Conservation (phyloP, 805 yeast species). For the Ogataea trehaloabstinens region DNA sequence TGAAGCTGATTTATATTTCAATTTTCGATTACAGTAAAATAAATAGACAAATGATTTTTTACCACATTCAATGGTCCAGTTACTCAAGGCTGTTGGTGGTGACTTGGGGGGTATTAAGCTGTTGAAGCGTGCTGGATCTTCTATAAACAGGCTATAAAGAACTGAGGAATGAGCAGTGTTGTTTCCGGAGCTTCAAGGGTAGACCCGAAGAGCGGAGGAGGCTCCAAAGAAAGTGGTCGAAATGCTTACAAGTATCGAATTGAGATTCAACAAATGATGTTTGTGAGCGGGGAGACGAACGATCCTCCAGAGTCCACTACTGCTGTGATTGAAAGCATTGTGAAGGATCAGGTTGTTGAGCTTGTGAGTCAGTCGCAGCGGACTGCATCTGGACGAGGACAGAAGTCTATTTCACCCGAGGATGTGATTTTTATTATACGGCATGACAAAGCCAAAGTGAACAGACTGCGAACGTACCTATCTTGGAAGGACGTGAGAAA, state of each 20-base stretch:
- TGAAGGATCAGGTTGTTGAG: constrained; percentile 90
- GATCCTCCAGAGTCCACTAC: constrained; percentile 94
- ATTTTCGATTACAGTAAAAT: too few relatives aligned
- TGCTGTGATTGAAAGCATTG: constrained; percentile 91
- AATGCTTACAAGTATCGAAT: constrained; percentile 73
- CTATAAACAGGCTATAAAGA: too few relatives aligned
- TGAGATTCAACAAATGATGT: constrained; percentile 99
- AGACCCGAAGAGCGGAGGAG: too few relatives aligned
- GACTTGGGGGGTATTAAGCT: too few relatives aligned
- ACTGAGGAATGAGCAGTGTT: too few relatives aligned
- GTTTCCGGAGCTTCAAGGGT: too few relatives aligned
- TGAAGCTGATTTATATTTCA: too few relatives aligned
- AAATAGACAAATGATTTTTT: too few relatives aligned
- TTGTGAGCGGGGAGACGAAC: constrained; percentile 91
- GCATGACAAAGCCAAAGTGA: constrained; percentile 92
- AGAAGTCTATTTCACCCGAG: constrained; percentile 83
- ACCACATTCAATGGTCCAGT: too few relatives aligned
- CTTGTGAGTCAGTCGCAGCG: constrained; percentile 70
- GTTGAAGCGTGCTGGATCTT: too few relatives aligned
- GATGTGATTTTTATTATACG: constrained; percentile 91
- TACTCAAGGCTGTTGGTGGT: too few relatives aligned
- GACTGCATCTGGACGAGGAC: constrained; percentile 76
- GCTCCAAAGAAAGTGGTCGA: constrained; percentile 22
- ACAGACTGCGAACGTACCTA: constrained; percentile 82
- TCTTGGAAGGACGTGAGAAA: constrained; percentile 98